Evolutionary conservation across 2,329 filamentous ascomycete genomes (phyloP).

Genomic region (Ambrosiella cleistominuta): DNA sequence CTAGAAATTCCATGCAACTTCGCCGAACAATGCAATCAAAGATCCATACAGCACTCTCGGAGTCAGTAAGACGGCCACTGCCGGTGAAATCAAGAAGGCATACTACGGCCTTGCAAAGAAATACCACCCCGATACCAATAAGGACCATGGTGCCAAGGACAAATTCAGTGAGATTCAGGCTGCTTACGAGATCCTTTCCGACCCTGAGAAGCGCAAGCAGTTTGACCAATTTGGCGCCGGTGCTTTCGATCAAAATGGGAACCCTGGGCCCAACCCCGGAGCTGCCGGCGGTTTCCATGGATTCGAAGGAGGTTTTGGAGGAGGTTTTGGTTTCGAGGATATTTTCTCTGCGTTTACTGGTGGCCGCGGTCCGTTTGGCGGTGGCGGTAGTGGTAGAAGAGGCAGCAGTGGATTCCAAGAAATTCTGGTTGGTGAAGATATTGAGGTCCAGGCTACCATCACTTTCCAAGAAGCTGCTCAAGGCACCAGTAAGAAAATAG

Average conservation of each 20-base stretch:
- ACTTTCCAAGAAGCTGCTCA: slow-evolving; percentile 94
- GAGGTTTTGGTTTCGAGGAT: slow-evolving; percentile 90
- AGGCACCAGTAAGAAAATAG: slow-evolving; percentile 74
- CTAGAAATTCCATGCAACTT: slow-evolving; percentile 45
- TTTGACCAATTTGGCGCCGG: slow-evolving; percentile 82
- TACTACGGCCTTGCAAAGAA: slow-evolving; percentile 98
- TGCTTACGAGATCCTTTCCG: slow-evolving; percentile 84
- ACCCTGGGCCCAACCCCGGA: slow-evolving; percentile 21
- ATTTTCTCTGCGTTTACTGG: slow-evolving; percentile 74
- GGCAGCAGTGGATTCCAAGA: slow-evolving; percentile 58
- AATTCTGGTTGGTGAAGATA: slow-evolving; percentile 82
- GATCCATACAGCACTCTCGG: slow-evolving; percentile 82
- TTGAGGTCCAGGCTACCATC: slow-evolving; percentile 84
- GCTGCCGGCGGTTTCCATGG: slow-evolving; percentile 46
- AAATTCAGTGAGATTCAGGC: slow-evolving; percentile 85
- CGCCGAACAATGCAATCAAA: slow-evolving; percentile 33
- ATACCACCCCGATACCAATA: slow-evolving; percentile 95
- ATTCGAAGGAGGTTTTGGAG: slow-evolving; percentile 49
- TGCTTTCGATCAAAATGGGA: slow-evolving; percentile 64
- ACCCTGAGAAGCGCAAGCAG: slow-evolving; percentile 80
- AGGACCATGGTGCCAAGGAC: slow-evolving; percentile 82
- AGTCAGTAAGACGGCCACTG: slow-evolving; percentile 61
- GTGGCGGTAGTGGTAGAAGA: slow-evolving; percentile 26
- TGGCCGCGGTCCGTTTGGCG: slow-evolving; percentile 36
- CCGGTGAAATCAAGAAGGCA: slow-evolving; percentile 88